These are phyloP conservation scores for Beauveria asiatica DNA, from an alignment of 2,329 filamentous ascomycete genomes.

Conservation along the genomic window DNA sequence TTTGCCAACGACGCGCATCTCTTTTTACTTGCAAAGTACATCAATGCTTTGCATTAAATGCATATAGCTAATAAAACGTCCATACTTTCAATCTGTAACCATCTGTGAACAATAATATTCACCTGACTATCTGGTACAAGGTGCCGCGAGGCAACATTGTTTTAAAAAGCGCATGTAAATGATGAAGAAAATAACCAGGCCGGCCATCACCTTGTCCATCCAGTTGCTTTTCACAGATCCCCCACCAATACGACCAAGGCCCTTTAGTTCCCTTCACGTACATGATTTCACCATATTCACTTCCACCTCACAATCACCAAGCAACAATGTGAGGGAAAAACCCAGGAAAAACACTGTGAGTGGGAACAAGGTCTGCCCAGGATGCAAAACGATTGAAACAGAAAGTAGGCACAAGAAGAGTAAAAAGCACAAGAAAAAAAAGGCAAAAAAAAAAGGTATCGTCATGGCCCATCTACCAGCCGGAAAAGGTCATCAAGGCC, in stretches of 20 bases:
- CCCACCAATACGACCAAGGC: background rate
- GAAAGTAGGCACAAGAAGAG: constrained; percentile 4
- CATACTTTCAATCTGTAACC: no score
- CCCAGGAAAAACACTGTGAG: background rate
- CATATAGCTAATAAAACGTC: no score
- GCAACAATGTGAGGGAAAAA: background rate
- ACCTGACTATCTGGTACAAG: constrained; percentile 21
- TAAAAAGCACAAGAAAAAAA: background rate
- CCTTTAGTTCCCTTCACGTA: background rate
- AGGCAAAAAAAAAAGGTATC: background rate
- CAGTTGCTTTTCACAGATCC: background rate
- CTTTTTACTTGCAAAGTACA: background rate
- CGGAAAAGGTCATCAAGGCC: background rate
- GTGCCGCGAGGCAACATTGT: constrained; percentile 42
- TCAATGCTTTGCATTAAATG: no score
- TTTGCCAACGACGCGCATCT: background rate
- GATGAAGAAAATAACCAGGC: constrained; percentile 1
- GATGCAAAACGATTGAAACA: constrained; percentile 8
- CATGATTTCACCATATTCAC: background rate
- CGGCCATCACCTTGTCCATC: background rate
- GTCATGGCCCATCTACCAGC: constrained; percentile 1
- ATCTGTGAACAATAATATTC: background rate
- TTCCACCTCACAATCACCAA: background rate
- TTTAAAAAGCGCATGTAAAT: constrained; percentile 16
- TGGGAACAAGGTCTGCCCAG: background rate